Percentiles rank a stretch among this genome's conserved stretches.
These are phyloP conservation scores for Mycena chlorophos DNA, from an alignment of 768 basidiomycete genomes.

Conservation along the genomic window DNA sequence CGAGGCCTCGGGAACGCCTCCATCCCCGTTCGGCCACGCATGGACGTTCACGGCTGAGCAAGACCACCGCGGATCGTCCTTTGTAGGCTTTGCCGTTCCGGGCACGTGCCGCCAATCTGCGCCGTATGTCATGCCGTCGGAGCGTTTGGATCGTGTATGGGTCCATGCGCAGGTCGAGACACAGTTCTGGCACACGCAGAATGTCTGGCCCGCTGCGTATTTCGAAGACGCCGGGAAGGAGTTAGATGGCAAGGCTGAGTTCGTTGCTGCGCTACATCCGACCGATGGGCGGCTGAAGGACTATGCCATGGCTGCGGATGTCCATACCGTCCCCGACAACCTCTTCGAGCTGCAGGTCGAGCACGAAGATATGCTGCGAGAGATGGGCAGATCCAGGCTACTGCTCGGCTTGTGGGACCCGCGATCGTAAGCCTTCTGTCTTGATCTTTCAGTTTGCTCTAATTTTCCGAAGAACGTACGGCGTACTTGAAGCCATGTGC, in stretches of 20 bases:
- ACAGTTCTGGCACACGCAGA: not conserved
- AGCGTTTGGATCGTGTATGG: not conserved
- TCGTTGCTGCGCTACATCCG: constrained; percentile 1
- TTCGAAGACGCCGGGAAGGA: constrained; percentile 3
- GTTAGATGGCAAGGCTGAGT: not conserved
- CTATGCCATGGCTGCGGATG: not conserved
- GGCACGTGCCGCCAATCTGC: not conserved
- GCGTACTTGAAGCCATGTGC: not conserved
- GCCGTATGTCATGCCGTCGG: not conserved
- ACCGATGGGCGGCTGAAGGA: not conserved
- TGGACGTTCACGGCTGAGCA: constrained; percentile 1
- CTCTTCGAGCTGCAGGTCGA: not conserved
- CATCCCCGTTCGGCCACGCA: constrained; percentile 3
- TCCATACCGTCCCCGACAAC: not conserved
- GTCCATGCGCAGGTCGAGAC: constrained; percentile 3
- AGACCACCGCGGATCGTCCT: not conserved
- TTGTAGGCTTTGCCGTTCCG: constrained; percentile 2
- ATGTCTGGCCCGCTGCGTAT: not conserved
- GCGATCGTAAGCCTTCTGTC: not conserved
- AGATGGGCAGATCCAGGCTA: not conserved
- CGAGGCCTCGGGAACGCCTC: not conserved
- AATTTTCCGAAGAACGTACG: not conserved
- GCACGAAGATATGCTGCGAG: not conserved
- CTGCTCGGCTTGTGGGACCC: constrained; percentile 1
- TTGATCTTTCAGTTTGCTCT: not conserved